These are phyloP conservation scores for Rhodotorula paludigena DNA, from an alignment of 768 basidiomycete genomes.

Conservation along the genomic window DNA sequence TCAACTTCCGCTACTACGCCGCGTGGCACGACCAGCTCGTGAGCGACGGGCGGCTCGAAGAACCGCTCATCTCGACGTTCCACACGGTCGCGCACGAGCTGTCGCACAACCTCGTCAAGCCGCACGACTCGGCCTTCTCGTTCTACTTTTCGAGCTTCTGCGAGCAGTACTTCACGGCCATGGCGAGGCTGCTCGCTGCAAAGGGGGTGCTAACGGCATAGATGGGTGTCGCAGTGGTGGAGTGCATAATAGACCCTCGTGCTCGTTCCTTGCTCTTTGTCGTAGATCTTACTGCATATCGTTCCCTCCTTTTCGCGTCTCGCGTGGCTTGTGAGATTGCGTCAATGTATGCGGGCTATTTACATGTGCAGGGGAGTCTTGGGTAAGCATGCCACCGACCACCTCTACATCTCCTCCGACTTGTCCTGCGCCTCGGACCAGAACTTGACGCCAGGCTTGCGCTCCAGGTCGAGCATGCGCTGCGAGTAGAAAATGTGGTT, in stretches of 20 bases:
- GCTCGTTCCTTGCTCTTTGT: background rate
- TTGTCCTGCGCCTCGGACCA: conserved; percentile 24
- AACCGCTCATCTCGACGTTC: conserved; percentile 84
- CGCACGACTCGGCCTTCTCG: conserved; percentile 84
- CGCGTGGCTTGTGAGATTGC: too few relatives aligned
- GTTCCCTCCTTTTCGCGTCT: background rate
- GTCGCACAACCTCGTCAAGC: conserved; percentile 68
- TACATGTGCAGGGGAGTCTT: background rate
- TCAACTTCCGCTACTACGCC: conserved; percentile 67
- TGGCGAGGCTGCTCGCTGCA: conserved; percentile 42
- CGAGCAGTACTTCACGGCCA: conserved; percentile 54
- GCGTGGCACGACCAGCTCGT: conserved; percentile 61
- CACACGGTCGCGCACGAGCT: conserved; percentile 73
- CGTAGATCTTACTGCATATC: background rate
- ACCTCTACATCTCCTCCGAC: conserved; percentile 9
- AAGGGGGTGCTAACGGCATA: too few relatives aligned
- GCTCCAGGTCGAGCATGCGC: conserved; percentile 3
- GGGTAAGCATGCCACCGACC: background rate
- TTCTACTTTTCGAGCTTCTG: conserved; percentile 91
- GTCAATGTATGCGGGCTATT: too few relatives aligned
- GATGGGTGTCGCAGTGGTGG: background rate
- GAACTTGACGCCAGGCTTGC: conserved; percentile 16
- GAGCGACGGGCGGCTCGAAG: conserved; percentile 52
- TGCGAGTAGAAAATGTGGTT: conserved; percentile 26
- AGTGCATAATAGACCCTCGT: background rate